Percentiles rank a stretch among this genome's conserved stretches.
Evolutionary conservation across 2,329 filamentous ascomycete genomes (phyloP).

Genomic region (Ophiostoma populinum): DNA sequence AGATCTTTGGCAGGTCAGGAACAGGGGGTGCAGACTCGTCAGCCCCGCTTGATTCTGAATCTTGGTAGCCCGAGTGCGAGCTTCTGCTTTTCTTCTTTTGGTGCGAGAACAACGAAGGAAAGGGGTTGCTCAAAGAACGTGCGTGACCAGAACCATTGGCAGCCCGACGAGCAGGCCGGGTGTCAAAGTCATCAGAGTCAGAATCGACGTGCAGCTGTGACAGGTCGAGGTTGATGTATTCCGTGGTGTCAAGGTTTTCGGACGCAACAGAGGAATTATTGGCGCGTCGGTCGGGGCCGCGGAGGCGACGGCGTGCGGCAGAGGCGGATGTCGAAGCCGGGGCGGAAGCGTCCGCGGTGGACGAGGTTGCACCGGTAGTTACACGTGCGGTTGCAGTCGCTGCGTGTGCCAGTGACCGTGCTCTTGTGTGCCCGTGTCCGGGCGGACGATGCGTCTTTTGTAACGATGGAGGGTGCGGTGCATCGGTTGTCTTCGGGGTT

Average conservation of each 20-base stretch:
- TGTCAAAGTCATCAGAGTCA: slow-evolving; percentile 25
- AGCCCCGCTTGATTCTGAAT: slow-evolving; percentile 25
- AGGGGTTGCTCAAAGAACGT: slow-evolving; percentile 66
- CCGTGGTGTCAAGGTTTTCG: not conserved
- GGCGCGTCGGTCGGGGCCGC: not conserved
- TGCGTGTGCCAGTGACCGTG: not conserved
- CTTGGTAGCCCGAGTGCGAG: slow-evolving; percentile 18
- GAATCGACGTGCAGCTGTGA: slow-evolving; percentile 13
- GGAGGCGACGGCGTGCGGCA: not conserved
- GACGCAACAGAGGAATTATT: slow-evolving; percentile 3
- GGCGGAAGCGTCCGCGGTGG: not conserved
- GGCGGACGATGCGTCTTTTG: not conserved
- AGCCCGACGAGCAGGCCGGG: slow-evolving; percentile 15
- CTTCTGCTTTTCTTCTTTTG: slow-evolving; percentile 39
- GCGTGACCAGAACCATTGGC: slow-evolving; percentile 23
- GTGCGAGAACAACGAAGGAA: slow-evolving; percentile 51
- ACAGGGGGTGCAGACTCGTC: slow-evolving; percentile 18
- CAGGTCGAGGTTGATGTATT: slow-evolving; percentile 11
- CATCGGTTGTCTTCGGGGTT: too few species aligned
- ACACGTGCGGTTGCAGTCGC: not conserved
- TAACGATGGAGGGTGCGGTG: too few species aligned
- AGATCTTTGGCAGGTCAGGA: not conserved
- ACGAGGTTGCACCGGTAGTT: not conserved
- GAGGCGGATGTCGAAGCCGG: not conserved
- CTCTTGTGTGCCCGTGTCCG: not conserved